These are phyloP conservation scores for Oxyria digyna DNA, from an alignment of 148 eudicot species.

Conservation along the genomic window DNA sequence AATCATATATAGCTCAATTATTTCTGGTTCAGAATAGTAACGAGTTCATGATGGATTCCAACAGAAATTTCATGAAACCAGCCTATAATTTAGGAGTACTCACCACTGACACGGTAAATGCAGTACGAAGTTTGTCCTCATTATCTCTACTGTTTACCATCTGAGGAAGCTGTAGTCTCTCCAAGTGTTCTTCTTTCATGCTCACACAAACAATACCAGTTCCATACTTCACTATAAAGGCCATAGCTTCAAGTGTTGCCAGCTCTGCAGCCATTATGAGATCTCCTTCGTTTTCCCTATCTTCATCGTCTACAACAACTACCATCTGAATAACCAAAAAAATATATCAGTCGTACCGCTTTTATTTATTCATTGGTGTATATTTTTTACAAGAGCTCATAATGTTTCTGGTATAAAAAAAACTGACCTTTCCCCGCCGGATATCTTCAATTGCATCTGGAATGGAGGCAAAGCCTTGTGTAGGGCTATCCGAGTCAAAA, in stretches of 20 bases:
- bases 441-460: slow-evolving; percentile 92
- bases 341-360: neutral
- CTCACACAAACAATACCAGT: slow-evolving; percentile 66
- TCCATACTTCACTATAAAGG: slow-evolving; percentile 61
- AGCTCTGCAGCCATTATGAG: slow-evolving; percentile 54
- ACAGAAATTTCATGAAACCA: neutral
- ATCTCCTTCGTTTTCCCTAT: slow-evolving; percentile 71
- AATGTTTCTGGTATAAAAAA: neutral
- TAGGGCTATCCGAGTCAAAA: slow-evolving; percentile 59
- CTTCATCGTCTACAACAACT: slow-evolving; percentile 65
- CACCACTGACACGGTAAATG: slow-evolving; percentile 65
- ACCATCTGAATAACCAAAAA: slow-evolving; percentile 37
- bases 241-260: slow-evolving; percentile 58
- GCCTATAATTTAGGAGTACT: neutral
- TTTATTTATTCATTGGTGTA: no score
- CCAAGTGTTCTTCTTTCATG: slow-evolving; percentile 56
- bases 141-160: slow-evolving; percentile 46
- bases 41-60: no score
- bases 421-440: slow-evolving; percentile 79
- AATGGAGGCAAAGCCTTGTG: slow-evolving; percentile 73
- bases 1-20: no score
- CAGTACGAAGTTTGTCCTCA: slow-evolving; percentile 52
- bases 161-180: slow-evolving; percentile 44
- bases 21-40: no score
- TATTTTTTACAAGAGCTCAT: neutral